Base-by-base conservation (phyloP, 2,329 filamentous ascomycete species). In the Pseudogymnoascus sp. region DNA sequence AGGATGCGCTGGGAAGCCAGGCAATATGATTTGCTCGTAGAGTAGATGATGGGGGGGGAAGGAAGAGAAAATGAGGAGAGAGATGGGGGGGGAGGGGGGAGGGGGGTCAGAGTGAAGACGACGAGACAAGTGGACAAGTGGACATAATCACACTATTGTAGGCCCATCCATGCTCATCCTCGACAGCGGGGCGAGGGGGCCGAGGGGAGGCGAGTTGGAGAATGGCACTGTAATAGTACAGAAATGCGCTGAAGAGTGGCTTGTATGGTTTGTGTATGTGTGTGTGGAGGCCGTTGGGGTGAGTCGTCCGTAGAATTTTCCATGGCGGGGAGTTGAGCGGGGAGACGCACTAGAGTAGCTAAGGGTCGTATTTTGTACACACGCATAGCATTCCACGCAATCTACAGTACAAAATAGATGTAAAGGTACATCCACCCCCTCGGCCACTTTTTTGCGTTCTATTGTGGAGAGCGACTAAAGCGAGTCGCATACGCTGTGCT, bases 381-480 rank as follows among this genome's bases (percentile, higher is more conserved):
- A 33, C 26, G 33, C 50, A 33, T 33, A 19, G 50, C n/a, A 6
- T 31, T 11, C 26, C 28, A 19, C 50, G 50, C 50, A 56, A 56
- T 56, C 26, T 33, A 26, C 28, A 56, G n/a, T 56, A 56, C 50
- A 56, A 56, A 56, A 33, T 12, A 19, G 10, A 56, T 56, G 50
- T 56, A 31, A 5, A 56, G n/a, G 50, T 56, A 56, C 50, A 19
- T 33, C n/a, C n/a, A 33, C n/a, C 26, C 28, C 6, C n/a, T 56
- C 28, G 28, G n/a, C 28, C 26, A 33, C 50, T 56, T 56, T 38
- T 56, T 56, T 56, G 26, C 19, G 50, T 56, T 56, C 50, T 33
- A 33, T 56, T 56, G 50, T 56, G 50, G 50, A 56, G 50, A 56
- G 50, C 50, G 26, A 56, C 50, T 56, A 53, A 53, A 11, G 24